phyloP scores from a whole-genome alignment of 2,329 filamentous ascomycete species.

The Trichophyton verrucosum region DNA sequence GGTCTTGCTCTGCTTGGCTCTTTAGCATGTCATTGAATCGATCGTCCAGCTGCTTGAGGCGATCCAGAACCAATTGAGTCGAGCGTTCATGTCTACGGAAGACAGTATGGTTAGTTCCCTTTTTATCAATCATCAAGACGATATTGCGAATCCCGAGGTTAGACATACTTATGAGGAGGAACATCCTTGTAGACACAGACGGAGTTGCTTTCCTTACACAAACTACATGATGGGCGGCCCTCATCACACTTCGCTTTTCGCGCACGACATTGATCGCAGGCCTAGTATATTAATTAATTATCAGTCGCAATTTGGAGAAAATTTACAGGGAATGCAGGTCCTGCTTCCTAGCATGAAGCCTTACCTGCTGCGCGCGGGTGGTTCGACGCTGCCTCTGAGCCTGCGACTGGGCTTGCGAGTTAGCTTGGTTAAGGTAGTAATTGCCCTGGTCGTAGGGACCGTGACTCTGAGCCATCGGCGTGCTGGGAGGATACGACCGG shows the following conservation, averaged over 20 bases:
- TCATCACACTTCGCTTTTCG: constrained; percentile 90
- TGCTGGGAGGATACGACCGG: constrained; percentile 12
- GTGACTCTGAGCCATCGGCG: constrained; percentile 17
- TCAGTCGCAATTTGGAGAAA: too few relatives aligned
- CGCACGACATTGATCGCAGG: constrained; percentile 78
- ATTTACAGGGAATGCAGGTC: not conserved
- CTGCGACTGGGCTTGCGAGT: constrained; percentile 14
- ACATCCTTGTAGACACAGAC: constrained; percentile 83
- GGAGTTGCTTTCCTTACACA: constrained; percentile 74
- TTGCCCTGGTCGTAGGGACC: constrained; percentile 21
- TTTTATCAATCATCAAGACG: not conserved
- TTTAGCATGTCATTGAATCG: constrained; percentile 10
- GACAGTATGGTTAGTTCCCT: constrained; percentile 13
- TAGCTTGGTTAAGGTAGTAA: constrained; percentile 22
- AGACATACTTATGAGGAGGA: constrained; percentile 70
- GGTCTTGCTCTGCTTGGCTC: constrained; percentile 6
- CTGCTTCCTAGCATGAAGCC: not conserved
- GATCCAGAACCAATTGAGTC: constrained; percentile 27
- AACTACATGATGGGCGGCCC: constrained; percentile 65
- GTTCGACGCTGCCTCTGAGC: constrained; percentile 27
- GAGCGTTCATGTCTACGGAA: constrained; percentile 28
- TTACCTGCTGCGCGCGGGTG: constrained; percentile 31
- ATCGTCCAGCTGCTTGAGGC: constrained; percentile 23
- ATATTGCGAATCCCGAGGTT: not conserved
- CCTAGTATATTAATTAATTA: constrained; percentile 37